Evolutionary conservation across 2,329 filamentous ascomycete genomes (phyloP).

Genomic region (Fusarium illudens): DNA sequence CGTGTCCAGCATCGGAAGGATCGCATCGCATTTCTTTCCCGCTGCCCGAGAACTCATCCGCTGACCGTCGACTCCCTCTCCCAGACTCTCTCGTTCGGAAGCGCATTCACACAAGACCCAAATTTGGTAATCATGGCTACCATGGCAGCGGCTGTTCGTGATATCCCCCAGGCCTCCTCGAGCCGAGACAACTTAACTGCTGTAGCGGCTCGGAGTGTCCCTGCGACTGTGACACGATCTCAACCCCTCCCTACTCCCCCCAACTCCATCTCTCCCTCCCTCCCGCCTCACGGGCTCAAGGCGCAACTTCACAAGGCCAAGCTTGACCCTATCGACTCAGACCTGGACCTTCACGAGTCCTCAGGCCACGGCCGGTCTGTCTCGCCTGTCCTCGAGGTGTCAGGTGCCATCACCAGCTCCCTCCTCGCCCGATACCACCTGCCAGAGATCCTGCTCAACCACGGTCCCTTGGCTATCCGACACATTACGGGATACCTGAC

Average conservation of each 20-base stretch:
- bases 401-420: slow-evolving; percentile 82
- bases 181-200: slow-evolving; percentile 76
- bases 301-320: slow-evolving; percentile 68
- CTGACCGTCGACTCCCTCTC: slow-evolving; percentile 25
- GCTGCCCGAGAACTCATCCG: slow-evolving; percentile 7
- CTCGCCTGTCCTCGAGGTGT: slow-evolving; percentile 70
- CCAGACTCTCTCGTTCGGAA: slow-evolving; percentile 59
- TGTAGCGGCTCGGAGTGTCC: slow-evolving; percentile 73
- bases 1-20: not conserved
- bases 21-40: slow-evolving; percentile 19
- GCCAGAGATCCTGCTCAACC: slow-evolving; percentile 86
- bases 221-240: slow-evolving; percentile 67
- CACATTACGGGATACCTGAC: slow-evolving; percentile 96
- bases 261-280: slow-evolving; percentile 90
- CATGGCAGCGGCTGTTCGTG: slow-evolving; percentile 72
- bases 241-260: slow-evolving; percentile 86
- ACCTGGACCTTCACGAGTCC: slow-evolving; percentile 82
- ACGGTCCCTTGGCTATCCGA: slow-evolving; percentile 92
- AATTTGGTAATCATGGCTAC: slow-evolving; percentile 65
- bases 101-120: slow-evolving; percentile 47
- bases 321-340: slow-evolving; percentile 78
- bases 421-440: slow-evolving; percentile 91
- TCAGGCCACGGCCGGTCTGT: slow-evolving; percentile 47
- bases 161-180: slow-evolving; percentile 69
- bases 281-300: slow-evolving; percentile 83